Percentiles rank a stretch among this genome's conserved stretches.
These are phyloP conservation scores for Penicillium crystallinum DNA, from an alignment of 495 filamentous ascomycete species.

Conservation along the genomic window DNA sequence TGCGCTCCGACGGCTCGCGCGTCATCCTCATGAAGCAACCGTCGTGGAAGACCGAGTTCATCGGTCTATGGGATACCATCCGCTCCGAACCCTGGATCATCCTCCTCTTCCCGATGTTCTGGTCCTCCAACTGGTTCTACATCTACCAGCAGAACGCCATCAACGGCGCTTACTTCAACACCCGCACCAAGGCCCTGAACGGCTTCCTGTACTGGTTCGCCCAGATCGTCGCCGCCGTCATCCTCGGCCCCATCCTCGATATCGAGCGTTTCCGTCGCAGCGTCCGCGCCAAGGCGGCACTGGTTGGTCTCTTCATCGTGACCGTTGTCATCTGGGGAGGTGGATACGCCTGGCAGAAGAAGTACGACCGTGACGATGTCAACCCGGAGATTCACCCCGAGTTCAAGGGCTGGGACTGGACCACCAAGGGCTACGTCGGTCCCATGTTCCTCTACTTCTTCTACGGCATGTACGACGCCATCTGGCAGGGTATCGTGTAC, in stretches of 20 bases:
- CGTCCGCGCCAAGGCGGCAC: conserved; percentile 36
- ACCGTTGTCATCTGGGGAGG: conserved; percentile 48
- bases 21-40: conserved; percentile 82
- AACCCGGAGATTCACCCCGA: not conserved
- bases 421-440: conserved; percentile 33
- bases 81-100: conserved; percentile 34
- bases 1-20: conserved; percentile 70
- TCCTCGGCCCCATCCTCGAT: conserved; percentile 45
- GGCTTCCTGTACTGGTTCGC: conserved; percentile 49
- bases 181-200: conserved; percentile 44
- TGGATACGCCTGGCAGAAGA: conserved; percentile 48
- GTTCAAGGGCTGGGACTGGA: conserved; percentile 39
- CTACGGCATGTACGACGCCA: conserved; percentile 49
- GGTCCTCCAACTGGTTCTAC: conserved; percentile 74
- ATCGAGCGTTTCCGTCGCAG: conserved; percentile 32
- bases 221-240: conserved; percentile 44
- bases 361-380: conserved; percentile 32
- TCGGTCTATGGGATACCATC: conserved; percentile 39
- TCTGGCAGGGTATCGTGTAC: conserved; percentile 71
- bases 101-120: conserved; percentile 50
- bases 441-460: conserved; percentile 53
- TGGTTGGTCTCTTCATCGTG: conserved; percentile 34
- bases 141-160: conserved; percentile 61
- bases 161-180: conserved; percentile 43
- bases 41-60: conserved; percentile 50